Conservation (phyloP, 2,329 filamentous ascomycete genomes). For the Orbilia brochopaga region DNA sequence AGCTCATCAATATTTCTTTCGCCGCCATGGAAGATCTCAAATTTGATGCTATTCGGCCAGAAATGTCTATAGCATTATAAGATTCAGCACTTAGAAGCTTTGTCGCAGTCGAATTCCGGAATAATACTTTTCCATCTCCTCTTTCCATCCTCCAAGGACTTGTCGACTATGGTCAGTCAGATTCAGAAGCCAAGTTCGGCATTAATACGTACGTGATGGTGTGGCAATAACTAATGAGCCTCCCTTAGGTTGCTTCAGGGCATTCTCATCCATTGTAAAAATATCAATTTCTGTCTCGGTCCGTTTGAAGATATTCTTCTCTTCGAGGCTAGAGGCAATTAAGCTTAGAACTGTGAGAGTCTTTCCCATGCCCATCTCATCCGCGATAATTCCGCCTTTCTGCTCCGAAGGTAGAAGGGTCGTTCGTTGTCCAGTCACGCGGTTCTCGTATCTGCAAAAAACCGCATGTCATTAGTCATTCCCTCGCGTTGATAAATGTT, state of each 20-base stretch:
- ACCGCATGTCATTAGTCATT: background rate
- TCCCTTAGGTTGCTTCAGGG: background rate
- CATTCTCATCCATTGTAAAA: background rate
- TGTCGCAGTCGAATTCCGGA: background rate
- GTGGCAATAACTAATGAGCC: background rate
- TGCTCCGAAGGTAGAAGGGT: background rate
- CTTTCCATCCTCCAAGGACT: constrained; percentile 1
- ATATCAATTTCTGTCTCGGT: background rate
- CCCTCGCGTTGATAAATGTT: background rate
- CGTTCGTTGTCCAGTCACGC: background rate
- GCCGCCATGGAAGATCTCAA: background rate
- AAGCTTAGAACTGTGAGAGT: background rate
- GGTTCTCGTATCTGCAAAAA: background rate
- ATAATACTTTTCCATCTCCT: background rate
- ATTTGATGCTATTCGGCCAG: background rate
- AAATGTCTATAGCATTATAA: background rate
- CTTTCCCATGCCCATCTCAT: constrained; percentile 2
- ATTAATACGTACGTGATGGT: background rate
- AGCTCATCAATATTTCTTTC: background rate
- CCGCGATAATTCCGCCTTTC: background rate
- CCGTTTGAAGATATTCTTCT: background rate
- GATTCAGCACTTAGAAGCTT: background rate
- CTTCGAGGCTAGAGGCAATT: background rate
- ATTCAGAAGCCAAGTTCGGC: background rate
- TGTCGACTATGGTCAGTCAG: background rate